Percentiles rank a stretch among this genome's conserved stretches.
phyloP scores from a whole-genome alignment of 1,284 basidiomycete genomes.

The Spongispora temasekensis region DNA sequence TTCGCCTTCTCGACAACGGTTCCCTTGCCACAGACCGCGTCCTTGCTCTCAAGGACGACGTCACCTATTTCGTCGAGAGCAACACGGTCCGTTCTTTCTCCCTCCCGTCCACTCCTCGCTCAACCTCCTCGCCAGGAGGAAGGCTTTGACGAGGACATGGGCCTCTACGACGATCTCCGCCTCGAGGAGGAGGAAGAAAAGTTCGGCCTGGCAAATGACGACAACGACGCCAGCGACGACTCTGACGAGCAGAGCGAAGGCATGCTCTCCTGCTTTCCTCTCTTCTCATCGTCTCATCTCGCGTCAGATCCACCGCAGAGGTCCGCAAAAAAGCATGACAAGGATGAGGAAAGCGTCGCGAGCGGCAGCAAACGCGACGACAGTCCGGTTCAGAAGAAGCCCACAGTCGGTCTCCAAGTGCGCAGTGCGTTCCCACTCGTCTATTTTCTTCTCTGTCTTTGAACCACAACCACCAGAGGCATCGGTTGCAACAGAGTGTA shows the following conservation, averaged over 20 bases:
- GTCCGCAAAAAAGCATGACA: constrained; percentile 75
- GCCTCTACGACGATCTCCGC: constrained; percentile 97
- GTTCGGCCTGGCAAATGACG: constrained; percentile 75
- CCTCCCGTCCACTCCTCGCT: constrained; percentile 13
- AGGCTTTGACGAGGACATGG: constrained; percentile 96
- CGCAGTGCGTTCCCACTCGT: constrained; percentile 54
- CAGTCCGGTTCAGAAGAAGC: constrained; percentile 80
- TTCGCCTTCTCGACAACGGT: constrained; percentile 94
- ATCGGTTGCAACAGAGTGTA: constrained; percentile 50
- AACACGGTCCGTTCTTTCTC: constrained; percentile 92
- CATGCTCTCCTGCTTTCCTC: constrained; percentile 25
- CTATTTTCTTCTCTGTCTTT: constrained; percentile 1
- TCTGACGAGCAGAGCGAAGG: constrained; percentile 78
- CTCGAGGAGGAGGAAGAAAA: constrained; percentile 97
- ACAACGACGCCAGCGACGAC: constrained; percentile 71
- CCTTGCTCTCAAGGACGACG: constrained; percentile 87
- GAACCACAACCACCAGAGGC: constrained; percentile 38
- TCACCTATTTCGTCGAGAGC: constrained; percentile 95
- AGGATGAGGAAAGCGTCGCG: constrained; percentile 72
- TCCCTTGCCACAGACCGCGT: constrained; percentile 85
- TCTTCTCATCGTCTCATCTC: constrained; percentile 4
- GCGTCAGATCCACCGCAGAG: constrained; percentile 60
- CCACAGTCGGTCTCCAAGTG: constrained; percentile 56
- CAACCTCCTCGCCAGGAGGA: constrained; percentile 69
- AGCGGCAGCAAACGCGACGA: constrained; percentile 68